phyloP scores from a whole-genome alignment of 805 yeast species.

The Pichia exigua region DNA sequence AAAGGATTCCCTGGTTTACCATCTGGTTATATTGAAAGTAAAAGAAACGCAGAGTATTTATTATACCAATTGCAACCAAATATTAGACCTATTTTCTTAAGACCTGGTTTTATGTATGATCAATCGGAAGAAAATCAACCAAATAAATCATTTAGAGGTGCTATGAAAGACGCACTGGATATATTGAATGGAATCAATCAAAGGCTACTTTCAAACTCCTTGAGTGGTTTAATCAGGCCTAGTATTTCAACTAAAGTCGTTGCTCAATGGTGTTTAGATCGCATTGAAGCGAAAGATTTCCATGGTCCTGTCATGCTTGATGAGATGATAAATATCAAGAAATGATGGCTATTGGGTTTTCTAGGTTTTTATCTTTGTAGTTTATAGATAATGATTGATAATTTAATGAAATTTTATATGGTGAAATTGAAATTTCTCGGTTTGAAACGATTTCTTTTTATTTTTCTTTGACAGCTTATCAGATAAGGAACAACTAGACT shows the following conservation, averaged over 20 bases:
- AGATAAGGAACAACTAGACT: not conserved
- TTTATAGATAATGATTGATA: not conserved
- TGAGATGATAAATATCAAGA: constrained; percentile 29
- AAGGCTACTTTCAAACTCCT: not conserved
- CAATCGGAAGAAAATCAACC: constrained; percentile 25
- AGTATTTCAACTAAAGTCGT: constrained; percentile 62
- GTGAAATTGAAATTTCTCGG: not conserved
- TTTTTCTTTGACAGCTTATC: not conserved
- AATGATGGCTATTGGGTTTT: not conserved
- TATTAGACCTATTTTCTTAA: constrained; percentile 55
- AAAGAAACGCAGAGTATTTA: constrained; percentile 68
- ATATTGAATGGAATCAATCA: not conserved
- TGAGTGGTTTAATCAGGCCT: constrained; percentile 35
- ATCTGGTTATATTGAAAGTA: constrained; percentile 62
- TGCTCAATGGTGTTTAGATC: constrained; percentile 48
- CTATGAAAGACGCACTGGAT: constrained; percentile 26
- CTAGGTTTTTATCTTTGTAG: not conserved
- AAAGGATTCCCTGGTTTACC: constrained; percentile 62
- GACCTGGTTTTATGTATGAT: constrained; percentile 85
- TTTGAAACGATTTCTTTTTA: not conserved
- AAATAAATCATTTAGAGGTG: constrained; percentile 26
- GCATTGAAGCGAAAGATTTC: constrained; percentile 41
- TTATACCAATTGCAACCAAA: constrained; percentile 32
- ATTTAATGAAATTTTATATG: not conserved
- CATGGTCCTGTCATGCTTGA: constrained; percentile 55